phyloP scores from a whole-genome alignment of 495 filamentous ascomycete genomes.

The Rostrohypoxylon terebratum region DNA sequence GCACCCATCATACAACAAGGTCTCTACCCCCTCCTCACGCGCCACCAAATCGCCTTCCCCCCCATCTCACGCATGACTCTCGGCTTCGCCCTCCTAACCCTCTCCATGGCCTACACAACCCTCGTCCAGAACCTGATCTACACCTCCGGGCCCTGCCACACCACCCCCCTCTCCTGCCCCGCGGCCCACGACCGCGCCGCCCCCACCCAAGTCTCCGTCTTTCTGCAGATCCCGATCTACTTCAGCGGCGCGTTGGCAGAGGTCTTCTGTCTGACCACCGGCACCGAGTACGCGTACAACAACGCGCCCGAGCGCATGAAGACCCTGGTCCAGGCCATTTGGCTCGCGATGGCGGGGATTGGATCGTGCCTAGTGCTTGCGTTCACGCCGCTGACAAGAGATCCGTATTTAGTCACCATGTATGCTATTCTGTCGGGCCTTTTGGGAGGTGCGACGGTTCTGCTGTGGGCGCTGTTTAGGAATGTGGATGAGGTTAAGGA shows the following conservation, averaged over 20 bases:
- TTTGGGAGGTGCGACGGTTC: conserved; percentile 18
- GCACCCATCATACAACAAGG: conserved; percentile 57
- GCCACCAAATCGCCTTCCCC: conserved; percentile 54
- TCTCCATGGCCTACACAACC: conserved; percentile 63
- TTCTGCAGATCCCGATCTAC: conserved; percentile 57
- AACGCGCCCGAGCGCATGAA: conserved; percentile 57
- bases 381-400: conserved; percentile 54
- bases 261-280: conserved; percentile 57
- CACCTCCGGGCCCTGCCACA: conserved; percentile 61
- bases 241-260: conserved; percentile 54
- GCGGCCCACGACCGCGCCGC: conserved; percentile 29
- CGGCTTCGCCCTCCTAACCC: conserved; percentile 58
- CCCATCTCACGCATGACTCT: conserved; percentile 65
- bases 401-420: conserved; percentile 61
- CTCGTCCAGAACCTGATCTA: conserved; percentile 63
- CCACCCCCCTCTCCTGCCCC: conserved; percentile 56
- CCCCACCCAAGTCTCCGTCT: conserved; percentile 56
- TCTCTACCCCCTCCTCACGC: conserved; percentile 60
- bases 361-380: conserved; percentile 58
- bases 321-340: conserved; percentile 49
- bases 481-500: conserved; percentile 15
- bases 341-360: conserved; percentile 56
- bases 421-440: conserved; percentile 56
- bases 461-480: conserved; percentile 27
- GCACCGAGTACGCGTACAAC: conserved; percentile 66